Evolutionary conservation across 2,329 filamentous ascomycete genomes (phyloP), one percentile per base, ranked within the genome.

Genomic region (Aplosporella prunicola): DNA sequence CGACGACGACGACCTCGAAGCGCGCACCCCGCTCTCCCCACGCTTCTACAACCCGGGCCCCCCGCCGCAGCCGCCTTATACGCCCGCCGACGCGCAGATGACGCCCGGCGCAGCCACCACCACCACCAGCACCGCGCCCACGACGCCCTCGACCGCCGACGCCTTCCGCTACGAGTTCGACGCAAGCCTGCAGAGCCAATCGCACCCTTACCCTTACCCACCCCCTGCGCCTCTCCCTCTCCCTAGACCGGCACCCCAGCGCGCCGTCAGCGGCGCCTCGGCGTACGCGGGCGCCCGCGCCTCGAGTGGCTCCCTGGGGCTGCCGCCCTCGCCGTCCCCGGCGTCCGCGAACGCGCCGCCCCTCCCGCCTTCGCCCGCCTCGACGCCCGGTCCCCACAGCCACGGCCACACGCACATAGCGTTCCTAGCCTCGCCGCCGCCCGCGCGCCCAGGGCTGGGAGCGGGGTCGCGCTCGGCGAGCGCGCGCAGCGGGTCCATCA

Each of bases 21-120:
- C 60, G 3, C 61, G 64, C 22, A 67, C 63, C n/a, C 69, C 74
- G 2, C 59, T 78, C 4, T 74, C 72, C 2, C 74, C 74, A 7
- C 64, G 72, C 27, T 59, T 68, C 44, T 76, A 76, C 55, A 71
- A 70, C 1, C 67, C 69, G 2, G 65, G 68, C 6, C 71, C 73
- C 2, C 38, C 38, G 5, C 73, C 74, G n/a, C 63, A 63, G 5
- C 67, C 68, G 4, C n/a, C n/a, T n/a, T n/a, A n/a, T n/a, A n/a
- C n/a, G n/a, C 70, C 72, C 5, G 48, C 48, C 6, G 44, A 45
- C 3, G 29, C 43, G 1, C n/a, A n/a, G n/a, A n/a, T n/a, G n/a
- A n/a, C n/a, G n/a, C 55, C 56, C 1, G 43, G 41, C n/a, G 51
- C 39, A 9, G 30, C 37, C 17, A 39, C 35, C 22, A 29, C 18